Evolutionary conservation across 2,329 filamentous ascomycete species (phyloP).

Genomic region (Scorias spongiosa): DNA sequence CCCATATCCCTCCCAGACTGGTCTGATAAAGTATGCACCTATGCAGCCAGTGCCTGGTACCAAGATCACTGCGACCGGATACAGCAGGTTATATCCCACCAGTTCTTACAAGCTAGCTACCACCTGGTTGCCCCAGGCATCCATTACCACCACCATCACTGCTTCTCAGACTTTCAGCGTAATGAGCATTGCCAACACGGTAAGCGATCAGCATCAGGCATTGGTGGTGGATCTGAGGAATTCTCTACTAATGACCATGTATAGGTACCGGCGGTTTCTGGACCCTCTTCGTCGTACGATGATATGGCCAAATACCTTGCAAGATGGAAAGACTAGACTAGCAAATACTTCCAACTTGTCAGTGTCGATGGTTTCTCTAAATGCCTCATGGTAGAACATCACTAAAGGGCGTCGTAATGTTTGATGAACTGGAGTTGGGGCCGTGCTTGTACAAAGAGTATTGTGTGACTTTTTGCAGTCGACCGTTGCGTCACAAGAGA

Average conservation of each 20-base stretch:
- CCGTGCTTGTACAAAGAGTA: too few relatives aligned
- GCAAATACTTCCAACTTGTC: neutral
- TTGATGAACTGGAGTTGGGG: too few relatives aligned
- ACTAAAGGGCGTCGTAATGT: too few relatives aligned
- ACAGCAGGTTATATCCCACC: constrained; percentile 38
- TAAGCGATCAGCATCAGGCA: constrained; percentile 23
- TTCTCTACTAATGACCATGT: constrained; percentile 1
- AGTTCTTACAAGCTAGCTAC: constrained; percentile 39
- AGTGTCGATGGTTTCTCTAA: too few relatives aligned
- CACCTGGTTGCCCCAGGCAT: constrained; percentile 30
- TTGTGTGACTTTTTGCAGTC: too few relatives aligned
- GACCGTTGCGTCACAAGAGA: too few relatives aligned
- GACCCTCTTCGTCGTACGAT: constrained; percentile 24
- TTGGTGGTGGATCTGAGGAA: neutral
- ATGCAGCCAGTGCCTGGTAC: constrained; percentile 45
- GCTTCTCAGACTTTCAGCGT: constrained; percentile 35
- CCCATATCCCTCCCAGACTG: constrained; percentile 42
- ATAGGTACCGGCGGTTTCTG: constrained; percentile 39
- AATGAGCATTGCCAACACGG: constrained; percentile 42
- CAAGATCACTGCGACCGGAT: constrained; percentile 39
- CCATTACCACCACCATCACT: constrained; percentile 36
- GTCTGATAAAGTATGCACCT: constrained; percentile 44
- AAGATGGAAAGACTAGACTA: constrained; percentile 41
- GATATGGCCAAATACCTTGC: constrained; percentile 44
- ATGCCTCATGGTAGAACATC: too few relatives aligned